Conservation (phyloP, 352 stramenopile species). For the Peronospora farinosa region DNA sequence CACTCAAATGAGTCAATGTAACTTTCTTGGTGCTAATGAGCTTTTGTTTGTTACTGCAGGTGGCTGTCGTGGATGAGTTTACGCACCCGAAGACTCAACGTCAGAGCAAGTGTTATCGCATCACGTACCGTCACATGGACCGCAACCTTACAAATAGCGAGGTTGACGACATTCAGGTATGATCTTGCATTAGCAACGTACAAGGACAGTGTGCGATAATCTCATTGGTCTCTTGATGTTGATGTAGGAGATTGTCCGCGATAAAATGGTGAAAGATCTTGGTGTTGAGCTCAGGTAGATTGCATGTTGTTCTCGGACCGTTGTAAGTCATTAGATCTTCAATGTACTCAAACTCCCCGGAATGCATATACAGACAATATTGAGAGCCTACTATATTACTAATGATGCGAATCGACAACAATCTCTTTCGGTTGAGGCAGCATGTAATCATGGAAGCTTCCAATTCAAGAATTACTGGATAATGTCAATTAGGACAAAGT, state of each 20-base stretch:
- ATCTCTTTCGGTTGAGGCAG: slow-evolving; percentile 12
- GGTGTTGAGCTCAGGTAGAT: slow-evolving; percentile 88
- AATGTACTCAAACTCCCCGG: slow-evolving; percentile 29
- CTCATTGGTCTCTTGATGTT: slow-evolving; percentile 1
- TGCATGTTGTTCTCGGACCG: not conserved
- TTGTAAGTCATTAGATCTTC: no score
- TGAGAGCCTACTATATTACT: slow-evolving; percentile 7
- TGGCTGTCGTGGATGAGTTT: slow-evolving; percentile 94
- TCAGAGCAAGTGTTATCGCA: slow-evolving; percentile 95
- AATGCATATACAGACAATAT: slow-evolving; percentile 20
- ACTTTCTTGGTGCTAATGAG: slow-evolving; percentile 1
- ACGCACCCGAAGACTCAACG: slow-evolving; percentile 94
- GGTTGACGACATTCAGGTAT: slow-evolving; percentile 94
- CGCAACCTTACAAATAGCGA: slow-evolving; percentile 98
- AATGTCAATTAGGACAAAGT: slow-evolving; percentile 29
- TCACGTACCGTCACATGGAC: slow-evolving; percentile 98
- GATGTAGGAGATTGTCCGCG: slow-evolving; percentile 58
- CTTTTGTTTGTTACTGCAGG: slow-evolving; percentile 12
- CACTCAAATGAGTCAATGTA: not conserved
- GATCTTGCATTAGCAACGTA: not conserved
- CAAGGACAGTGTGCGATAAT: not conserved
- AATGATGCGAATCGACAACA: slow-evolving; percentile 26
- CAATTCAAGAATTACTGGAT: slow-evolving; percentile 30
- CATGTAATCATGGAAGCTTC: slow-evolving; percentile 24
- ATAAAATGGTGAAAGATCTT: slow-evolving; percentile 68